phyloP scores from a whole-genome alignment of 768 basidiomycete genomes.

The Fibroporia radiculosa region DNA sequence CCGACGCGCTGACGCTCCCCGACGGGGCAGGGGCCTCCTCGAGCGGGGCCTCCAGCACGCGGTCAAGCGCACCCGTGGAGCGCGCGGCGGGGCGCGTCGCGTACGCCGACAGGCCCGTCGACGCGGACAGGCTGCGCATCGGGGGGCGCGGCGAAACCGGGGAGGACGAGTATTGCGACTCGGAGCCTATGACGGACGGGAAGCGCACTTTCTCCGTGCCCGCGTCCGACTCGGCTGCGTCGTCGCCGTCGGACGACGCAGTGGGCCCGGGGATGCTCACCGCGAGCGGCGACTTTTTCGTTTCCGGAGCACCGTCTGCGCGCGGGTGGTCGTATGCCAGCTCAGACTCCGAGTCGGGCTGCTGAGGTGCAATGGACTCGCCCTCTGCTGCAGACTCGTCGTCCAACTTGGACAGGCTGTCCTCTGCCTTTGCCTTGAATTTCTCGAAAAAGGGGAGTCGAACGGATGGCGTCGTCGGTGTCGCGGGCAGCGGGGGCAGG shows the following conservation, averaged over 20 bases:
- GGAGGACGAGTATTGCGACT: constrained; percentile 15
- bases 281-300: constrained; percentile 7
- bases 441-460: constrained; percentile 54
- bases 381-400: not conserved
- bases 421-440: constrained; percentile 27
- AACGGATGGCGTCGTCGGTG: constrained; percentile 12
- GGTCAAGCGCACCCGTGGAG: constrained; percentile 35
- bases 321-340: constrained; percentile 12
- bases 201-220: constrained; percentile 26
- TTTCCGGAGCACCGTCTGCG: constrained; percentile 11
- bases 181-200: constrained; percentile 23
- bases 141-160: constrained; percentile 17
- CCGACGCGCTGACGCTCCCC: too few relatives aligned
- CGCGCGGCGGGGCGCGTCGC: constrained; percentile 20
- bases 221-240: constrained; percentile 1
- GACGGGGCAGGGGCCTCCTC: constrained; percentile 29
- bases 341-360: constrained; percentile 6
- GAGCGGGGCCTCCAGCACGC: constrained; percentile 44
- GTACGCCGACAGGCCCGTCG: constrained; percentile 21
- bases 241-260: constrained; percentile 1
- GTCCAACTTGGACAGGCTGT: not conserved
- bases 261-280: constrained; percentile 10
- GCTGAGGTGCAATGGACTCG: constrained; percentile 5
- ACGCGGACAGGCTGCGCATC: constrained; percentile 21
- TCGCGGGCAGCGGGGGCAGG: constrained; percentile 11